Conservation (phyloP, 2,329 filamentous ascomycete species). For the Cladophialophora carrionii region DNA sequence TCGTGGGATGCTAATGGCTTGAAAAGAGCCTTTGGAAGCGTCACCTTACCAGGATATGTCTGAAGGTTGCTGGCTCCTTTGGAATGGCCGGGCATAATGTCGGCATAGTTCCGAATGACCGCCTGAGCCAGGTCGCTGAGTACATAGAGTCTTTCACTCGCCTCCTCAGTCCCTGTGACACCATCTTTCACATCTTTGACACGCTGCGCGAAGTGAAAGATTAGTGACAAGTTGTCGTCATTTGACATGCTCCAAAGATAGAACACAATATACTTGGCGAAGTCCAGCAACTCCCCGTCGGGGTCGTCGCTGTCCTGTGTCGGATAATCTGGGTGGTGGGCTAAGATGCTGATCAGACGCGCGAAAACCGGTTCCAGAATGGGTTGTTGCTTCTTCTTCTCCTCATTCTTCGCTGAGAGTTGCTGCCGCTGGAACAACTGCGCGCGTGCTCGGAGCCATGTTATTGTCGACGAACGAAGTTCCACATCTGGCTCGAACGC, state of each 20-base stretch:
- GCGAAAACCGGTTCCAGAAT: slow-evolving; percentile 81
- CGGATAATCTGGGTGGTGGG: slow-evolving; percentile 88
- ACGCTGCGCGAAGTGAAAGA: slow-evolving; percentile 89
- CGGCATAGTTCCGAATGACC: slow-evolving; percentile 81
- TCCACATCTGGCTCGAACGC: slow-evolving; percentile 83
- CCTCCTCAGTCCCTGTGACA: slow-evolving; percentile 60
- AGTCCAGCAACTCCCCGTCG: slow-evolving; percentile 72
- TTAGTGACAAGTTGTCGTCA: slow-evolving; percentile 82
- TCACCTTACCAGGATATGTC: slow-evolving; percentile 77
- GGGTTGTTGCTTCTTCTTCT: slow-evolving; percentile 55
- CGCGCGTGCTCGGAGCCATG: slow-evolving; percentile 84
- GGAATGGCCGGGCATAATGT: slow-evolving; percentile 73
- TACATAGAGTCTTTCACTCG: slow-evolving; percentile 68
- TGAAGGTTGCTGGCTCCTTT: slow-evolving; percentile 65
- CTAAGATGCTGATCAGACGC: slow-evolving; percentile 81
- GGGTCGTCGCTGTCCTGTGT: slow-evolving; percentile 55
- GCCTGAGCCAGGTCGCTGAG: slow-evolving; percentile 84
- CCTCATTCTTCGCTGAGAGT: slow-evolving; percentile 45
- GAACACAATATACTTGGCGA: slow-evolving; percentile 85
- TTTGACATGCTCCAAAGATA: slow-evolving; percentile 82
- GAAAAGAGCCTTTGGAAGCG: slow-evolving; percentile 79
- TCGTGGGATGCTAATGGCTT: slow-evolving; percentile 73
- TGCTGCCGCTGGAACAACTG: slow-evolving; percentile 62
- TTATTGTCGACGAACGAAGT: slow-evolving; percentile 75
- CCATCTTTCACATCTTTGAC: slow-evolving; percentile 88